Percentiles rank a stretch among this genome's conserved stretches.
These are phyloP conservation scores for Apiospora hydei DNA, from an alignment of 2,329 filamentous ascomycete species.

Conservation along the genomic window DNA sequence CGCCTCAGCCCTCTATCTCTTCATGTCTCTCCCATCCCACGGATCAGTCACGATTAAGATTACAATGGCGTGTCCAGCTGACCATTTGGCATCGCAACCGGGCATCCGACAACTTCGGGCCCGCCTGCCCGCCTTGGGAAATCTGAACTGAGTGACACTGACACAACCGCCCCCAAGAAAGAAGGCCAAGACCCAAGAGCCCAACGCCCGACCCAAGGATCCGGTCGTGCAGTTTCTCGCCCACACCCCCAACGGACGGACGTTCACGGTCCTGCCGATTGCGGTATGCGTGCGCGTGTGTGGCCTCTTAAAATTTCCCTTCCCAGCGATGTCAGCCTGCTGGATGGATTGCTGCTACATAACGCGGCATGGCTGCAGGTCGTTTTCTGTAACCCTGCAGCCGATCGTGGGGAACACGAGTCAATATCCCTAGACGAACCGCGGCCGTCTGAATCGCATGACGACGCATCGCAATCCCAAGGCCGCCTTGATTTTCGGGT, in stretches of 20 bases:
- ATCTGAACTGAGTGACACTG: background rate
- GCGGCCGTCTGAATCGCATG: background rate
- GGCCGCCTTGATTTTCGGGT: background rate
- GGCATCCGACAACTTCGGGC: background rate
- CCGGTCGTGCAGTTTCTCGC: background rate
- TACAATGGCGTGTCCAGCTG: slow-evolving; percentile 9
- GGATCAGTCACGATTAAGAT: slow-evolving; percentile 2
- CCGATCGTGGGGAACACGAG: slow-evolving; percentile 8
- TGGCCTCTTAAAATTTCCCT: background rate
- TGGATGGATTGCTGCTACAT: background rate
- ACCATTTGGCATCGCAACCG: background rate
- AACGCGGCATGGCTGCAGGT: background rate
- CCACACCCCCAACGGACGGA: background rate
- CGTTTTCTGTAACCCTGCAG: background rate
- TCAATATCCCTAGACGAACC: slow-evolving; percentile 9
- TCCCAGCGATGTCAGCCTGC: slow-evolving; percentile 1
- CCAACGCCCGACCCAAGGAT: slow-evolving; percentile 10
- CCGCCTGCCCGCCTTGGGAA: background rate
- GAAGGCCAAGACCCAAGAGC: background rate
- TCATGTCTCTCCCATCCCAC: background rate
- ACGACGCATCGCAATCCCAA: slow-evolving; percentile 1
- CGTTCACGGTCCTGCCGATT: background rate
- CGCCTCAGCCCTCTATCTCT: background rate
- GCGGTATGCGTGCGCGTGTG: background rate
- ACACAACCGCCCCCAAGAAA: background rate